phyloP scores from a whole-genome alignment of 768 basidiomycete species.

The Psilocybe tampanensis region DNA sequence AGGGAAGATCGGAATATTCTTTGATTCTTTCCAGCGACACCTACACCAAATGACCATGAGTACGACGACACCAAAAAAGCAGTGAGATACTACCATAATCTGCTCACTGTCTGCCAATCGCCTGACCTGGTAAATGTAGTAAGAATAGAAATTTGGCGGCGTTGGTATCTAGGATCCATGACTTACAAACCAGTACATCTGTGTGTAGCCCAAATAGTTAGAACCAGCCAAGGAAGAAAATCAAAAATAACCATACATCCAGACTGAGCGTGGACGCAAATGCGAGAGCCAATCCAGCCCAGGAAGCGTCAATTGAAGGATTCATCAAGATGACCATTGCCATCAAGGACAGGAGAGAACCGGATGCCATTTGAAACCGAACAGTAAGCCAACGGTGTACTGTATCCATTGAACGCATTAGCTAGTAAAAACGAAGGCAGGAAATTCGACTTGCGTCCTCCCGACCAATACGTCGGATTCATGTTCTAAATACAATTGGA shows the following conservation, averaged over 20 bases:
- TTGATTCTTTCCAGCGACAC: constrained; percentile 88
- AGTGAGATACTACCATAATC: constrained; percentile 63
- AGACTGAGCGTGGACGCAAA: constrained; percentile 77
- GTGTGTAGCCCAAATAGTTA: constrained; percentile 9
- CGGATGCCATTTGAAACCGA: constrained; percentile 69
- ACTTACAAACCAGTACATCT: constrained; percentile 13
- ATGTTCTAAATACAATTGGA: constrained; percentile 36
- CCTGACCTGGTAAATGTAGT: constrained; percentile 47
- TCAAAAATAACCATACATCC: constrained; percentile 44
- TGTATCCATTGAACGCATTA: constrained; percentile 23
- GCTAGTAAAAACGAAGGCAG: not conserved
- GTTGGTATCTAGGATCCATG: not conserved
- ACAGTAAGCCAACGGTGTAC: constrained; percentile 91
- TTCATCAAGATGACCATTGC: constrained; percentile 66
- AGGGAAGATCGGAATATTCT: constrained; percentile 81
- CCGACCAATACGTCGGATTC: constrained; percentile 89
- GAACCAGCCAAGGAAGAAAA: not conserved
- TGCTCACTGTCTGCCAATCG: constrained; percentile 88
- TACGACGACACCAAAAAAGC: not conserved
- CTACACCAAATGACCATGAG: constrained; percentile 33
- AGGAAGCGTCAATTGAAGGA: constrained; percentile 74
- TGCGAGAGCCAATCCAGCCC: constrained; percentile 85
- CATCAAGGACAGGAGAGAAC: constrained; percentile 73
- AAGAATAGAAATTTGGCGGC: not conserved
- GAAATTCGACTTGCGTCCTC: constrained; percentile 60